These are phyloP conservation scores for Claviceps lovelessii DNA, from an alignment of 2,329 filamentous ascomycete genomes.

Conservation along the genomic window DNA sequence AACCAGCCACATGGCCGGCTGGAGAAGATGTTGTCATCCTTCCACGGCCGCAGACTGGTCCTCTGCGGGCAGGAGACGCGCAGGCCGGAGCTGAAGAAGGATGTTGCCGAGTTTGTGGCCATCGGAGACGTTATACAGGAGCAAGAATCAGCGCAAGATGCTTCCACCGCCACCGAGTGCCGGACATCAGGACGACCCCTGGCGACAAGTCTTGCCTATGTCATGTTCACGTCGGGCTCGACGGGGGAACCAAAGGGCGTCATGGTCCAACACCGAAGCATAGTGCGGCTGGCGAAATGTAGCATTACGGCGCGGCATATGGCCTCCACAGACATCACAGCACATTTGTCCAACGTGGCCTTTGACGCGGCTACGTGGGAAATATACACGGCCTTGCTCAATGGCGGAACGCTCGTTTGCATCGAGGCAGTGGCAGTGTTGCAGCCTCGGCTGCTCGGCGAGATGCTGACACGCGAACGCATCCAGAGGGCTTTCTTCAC, in stretches of 20 bases:
- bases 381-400: constrained; percentile 6
- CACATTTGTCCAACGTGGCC: constrained; percentile 6
- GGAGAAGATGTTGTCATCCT: neutral
- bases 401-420: constrained; percentile 8
- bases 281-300: neutral
- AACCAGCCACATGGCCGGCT: constrained; percentile 9
- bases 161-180: neutral
- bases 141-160: neutral
- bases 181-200: neutral
- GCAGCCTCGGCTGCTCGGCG: neutral
- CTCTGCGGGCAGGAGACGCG: neutral
- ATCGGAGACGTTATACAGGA: neutral
- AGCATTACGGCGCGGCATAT: neutral
- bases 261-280: neutral
- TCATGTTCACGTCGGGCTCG: constrained; percentile 1
- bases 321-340: neutral
- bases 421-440: constrained; percentile 6
- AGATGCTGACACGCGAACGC: neutral
- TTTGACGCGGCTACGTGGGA: constrained; percentile 9
- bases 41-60: neutral
- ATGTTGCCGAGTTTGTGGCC: neutral
- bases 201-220: neutral
- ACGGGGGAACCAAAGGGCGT: constrained; percentile 1
- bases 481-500: neutral
- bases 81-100: neutral